Conservation (phyloP, 2,329 filamentous ascomycete species). For the Biscogniauxia mediterranea region DNA sequence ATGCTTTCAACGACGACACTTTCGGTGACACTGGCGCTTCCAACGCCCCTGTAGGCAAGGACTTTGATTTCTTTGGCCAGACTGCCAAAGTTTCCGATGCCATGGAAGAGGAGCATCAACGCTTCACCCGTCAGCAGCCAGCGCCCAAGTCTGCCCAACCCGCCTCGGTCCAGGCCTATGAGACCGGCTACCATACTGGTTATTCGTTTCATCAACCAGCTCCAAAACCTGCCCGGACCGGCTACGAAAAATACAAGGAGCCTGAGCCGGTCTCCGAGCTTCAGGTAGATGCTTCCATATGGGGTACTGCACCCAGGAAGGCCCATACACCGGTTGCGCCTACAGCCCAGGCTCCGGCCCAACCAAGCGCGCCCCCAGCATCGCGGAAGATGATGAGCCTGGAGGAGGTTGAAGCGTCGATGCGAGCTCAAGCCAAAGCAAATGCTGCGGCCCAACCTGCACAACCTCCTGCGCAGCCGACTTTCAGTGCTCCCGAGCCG, state of each 20-base stretch:
- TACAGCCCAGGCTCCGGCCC: conserved; percentile 12
- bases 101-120: conserved; percentile 86
- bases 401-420: conserved; percentile 93
- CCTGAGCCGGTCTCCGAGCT: conserved; percentile 83
- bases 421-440: conserved; percentile 67
- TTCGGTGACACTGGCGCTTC: conserved; percentile 59
- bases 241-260: conserved; percentile 89
- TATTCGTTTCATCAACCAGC: conserved; percentile 40
- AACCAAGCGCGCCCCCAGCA: conserved; percentile 27
- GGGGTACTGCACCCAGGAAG: conserved; percentile 74
- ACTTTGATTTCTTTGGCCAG: conserved; percentile 95
- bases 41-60: conserved; percentile 68
- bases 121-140: conserved; percentile 74
- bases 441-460: conserved; percentile 37
- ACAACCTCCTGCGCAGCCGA: conserved; percentile 31
- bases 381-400: conserved; percentile 86
- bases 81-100: conserved; percentile 84
- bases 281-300: conserved; percentile 88
- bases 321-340: conserved; percentile 32
- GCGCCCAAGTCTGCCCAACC: conserved; percentile 44
- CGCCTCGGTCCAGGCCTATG: conserved; percentile 32
- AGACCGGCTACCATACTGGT: conserved; percentile 32
- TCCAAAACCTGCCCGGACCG: conserved; percentile 67
- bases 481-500: conserved; percentile 19
- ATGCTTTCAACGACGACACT: conserved; percentile 96